Base-by-base conservation (phyloP, 2,329 filamentous ascomycete genomes). In the Trichophyton equinum region DNA sequence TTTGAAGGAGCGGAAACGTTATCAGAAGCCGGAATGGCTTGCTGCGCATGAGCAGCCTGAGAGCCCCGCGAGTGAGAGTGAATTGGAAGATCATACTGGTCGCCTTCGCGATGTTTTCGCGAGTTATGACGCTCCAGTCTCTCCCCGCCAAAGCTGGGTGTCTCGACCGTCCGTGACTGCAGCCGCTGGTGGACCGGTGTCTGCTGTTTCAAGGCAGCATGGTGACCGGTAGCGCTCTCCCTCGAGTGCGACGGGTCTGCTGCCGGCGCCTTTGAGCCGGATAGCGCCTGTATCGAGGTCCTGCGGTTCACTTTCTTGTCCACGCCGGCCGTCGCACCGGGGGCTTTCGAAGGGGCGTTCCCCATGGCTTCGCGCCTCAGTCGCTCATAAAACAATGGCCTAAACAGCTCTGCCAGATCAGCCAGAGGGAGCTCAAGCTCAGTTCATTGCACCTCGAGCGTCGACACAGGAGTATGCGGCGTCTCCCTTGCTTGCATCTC, bases 261-360 rank as follows among this genome's bases (percentile, higher is more conserved):
- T n/a, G 71, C 74, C 40, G 73, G 70, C 18, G 74, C 71, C 62
- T 77, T 76, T 33, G 70, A 65, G 44, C 69, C 67, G 9, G 74
- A 71, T 42, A 76, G 65, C 9, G 74, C 70, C 65, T 75, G 74
- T 58, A 75, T 68, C 13, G 76, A 77, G 47, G 72, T 68, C 57
- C 74, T 70, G 51, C 74, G 71, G 65, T 71, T 68, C 22, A 77
- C 71, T 62, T 70, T 75, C 61, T 68, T 73, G 49, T 77, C 75
- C 66, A 60, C 53, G 30, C 65, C 68, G 62, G 66, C 65, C 61
- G 72, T 70, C 64, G 69, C 69, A 61, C 67, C 66, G 59, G 72
- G 71, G 63, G 71, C 67, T 67, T 78, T 78, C 65, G 75, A 78
- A 68, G 76, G 74, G 69, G 73, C 76, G 69, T 78, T 78, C 66